Conservation (phyloP, 2,329 filamentous ascomycete genomes). For the Cordyceps pruinosa region DNA sequence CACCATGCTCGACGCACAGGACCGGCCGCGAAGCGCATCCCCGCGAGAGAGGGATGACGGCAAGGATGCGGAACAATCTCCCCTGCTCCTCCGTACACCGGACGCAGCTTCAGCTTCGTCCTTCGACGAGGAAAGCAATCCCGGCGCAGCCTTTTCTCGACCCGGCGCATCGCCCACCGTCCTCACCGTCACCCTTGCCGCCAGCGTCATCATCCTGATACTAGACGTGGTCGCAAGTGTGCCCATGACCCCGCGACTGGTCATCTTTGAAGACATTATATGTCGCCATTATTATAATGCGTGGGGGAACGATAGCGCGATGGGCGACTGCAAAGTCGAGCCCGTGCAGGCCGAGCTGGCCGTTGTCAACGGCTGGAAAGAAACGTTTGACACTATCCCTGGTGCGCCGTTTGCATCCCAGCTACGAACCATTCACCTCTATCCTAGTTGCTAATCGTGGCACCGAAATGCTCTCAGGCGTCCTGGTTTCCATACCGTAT, state of each 20-base stretch:
- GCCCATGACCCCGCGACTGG: background rate
- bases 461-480: background rate
- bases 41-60: background rate
- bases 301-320: background rate
- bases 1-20: background rate
- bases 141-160: background rate
- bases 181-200: background rate
- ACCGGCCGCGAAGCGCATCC: background rate
- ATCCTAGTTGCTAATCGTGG: background rate
- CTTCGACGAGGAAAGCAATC: background rate
- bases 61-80: background rate
- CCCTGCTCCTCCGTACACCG: background rate
- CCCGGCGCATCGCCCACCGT: background rate
- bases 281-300: background rate
- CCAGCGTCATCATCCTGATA: background rate
- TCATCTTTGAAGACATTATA: background rate
- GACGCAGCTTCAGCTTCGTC: background rate
- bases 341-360: background rate
- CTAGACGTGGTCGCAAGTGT: background rate
- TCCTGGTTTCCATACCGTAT: background rate
- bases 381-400: background rate
- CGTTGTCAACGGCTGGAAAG: background rate
- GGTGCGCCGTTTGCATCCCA: background rate
- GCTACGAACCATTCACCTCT: background rate
- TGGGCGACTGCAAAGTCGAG: background rate